phyloP scores from a whole-genome alignment of 73 alveolate species.

The Tetrahymena malaccensis region DNA sequence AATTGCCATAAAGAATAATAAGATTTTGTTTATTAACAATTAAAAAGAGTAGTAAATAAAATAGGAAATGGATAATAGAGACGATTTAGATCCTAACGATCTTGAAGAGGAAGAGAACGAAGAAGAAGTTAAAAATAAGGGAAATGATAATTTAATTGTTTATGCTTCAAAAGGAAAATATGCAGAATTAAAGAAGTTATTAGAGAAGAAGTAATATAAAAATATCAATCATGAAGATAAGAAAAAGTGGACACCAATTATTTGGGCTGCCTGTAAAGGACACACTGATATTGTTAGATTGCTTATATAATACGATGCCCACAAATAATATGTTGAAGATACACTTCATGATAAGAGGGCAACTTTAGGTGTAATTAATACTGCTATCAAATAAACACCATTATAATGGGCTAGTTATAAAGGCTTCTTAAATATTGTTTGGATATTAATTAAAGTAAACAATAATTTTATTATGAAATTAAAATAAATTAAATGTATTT shows the following conservation, averaged over 20 bases:
- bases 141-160: neutral
- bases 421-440: conserved; percentile 25
- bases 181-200: neutral
- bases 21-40: neutral
- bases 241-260: conserved; percentile 35
- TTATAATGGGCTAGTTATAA: conserved; percentile 40
- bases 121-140: neutral
- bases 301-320: conserved; percentile 9
- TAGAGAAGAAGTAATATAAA: neutral
- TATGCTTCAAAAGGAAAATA: neutral
- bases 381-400: conserved; percentile 13
- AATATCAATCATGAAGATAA: conserved; percentile 21
- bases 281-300: conserved; percentile 23
- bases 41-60: neutral
- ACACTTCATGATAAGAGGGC: conserved; percentile 10
- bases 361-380: conserved; percentile 14
- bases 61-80: neutral
- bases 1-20: neutral
- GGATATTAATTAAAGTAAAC: conserved; percentile 12
- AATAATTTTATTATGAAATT: neutral
- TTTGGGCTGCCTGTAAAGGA: conserved; percentile 48
- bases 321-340: neutral
- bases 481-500: neutral
- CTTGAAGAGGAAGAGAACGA: neutral
- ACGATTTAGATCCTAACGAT: neutral